Evolutionary conservation across 192 early-diverging fungal species (phyloP), one percentile per base, ranked within the genome.

Genomic region (Irineochytrium annulatum): DNA sequence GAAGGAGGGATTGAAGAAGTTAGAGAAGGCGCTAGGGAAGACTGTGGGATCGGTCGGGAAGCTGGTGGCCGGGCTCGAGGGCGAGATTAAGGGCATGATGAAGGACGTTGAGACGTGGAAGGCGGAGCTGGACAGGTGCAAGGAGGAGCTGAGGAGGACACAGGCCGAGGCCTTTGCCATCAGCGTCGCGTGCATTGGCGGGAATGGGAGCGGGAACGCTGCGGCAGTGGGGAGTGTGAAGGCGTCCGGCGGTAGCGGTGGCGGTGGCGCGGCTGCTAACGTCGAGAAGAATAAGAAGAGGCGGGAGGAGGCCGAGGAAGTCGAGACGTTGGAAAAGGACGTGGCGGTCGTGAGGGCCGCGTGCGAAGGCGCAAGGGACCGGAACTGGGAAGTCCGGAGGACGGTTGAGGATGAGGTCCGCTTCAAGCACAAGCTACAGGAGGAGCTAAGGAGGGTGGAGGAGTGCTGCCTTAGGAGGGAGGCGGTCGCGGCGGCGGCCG

Each of bases 341-440:
- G 13, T 49, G 6, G 8, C 13, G 11, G 6, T 20, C 13, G 6
- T 24, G 6, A 14, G 46, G 6, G 22, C 6, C 24, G 46, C 46
- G 13, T 49, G 26, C 24, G 46, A 49, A 49, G 22, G 22, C 24
- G 46, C 46, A 8, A 6, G 13, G 46, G 46, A 49, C 6, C 46
- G 46, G 5, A 49, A 49, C 24, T 17, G 6, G 11, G 6, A 22
- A 24, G 24, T 49, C 6, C 13, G 22, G 46, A 8, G 22, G 46
- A 49, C 11, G 17, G 46, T 49, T 5, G 11, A 49, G 24, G 46
- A 24, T 6, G 46, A 49, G 46, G 24, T 49, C 17, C 8, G 6
- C 26, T 49, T 49, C 11, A 49, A 49, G 46, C 17, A 49, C 17
- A 14, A 24, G 11, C 46, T 49, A 24, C 46, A 49, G 46, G 46